A percentile compares a stretch with the other conserved stretches of the same genome.
phyloP scores from a whole-genome alignment of 345 rosid species.

The Trapa incisa region DNA sequence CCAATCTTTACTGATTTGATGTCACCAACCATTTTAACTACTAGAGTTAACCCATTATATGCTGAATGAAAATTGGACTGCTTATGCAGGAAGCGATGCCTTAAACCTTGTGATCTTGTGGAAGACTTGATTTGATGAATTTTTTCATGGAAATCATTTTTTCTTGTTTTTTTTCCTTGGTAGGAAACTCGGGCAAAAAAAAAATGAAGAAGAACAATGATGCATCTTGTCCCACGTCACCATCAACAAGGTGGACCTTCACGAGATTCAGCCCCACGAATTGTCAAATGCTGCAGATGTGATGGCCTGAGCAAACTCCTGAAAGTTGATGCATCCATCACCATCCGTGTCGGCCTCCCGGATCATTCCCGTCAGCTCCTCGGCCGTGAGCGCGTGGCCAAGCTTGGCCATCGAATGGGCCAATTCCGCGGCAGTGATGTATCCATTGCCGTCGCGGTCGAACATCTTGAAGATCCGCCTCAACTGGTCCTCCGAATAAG shows the following conservation, averaged over 20 bases:
- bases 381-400: conserved; percentile 63
- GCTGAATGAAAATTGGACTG: background rate
- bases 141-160: background rate
- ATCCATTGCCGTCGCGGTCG: conserved; percentile 66
- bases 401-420: conserved; percentile 82
- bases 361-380: conserved; percentile 81
- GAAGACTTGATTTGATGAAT: background rate
- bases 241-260: background rate
- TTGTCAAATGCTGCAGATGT: conserved; percentile 78
- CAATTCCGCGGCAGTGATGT: conserved; percentile 60
- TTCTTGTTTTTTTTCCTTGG: background rate
- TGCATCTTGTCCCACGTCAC: background rate
- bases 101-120: background rate
- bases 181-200: background rate
- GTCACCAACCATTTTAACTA: background rate
- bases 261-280: conserved; percentile 42
- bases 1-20: background rate
- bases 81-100: background rate
- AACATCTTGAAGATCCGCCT: conserved; percentile 50
- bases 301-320: conserved; percentile 69
- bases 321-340: conserved; percentile 67
- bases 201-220: background rate
- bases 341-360: conserved; percentile 81
- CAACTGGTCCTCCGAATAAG: conserved; percentile 63
- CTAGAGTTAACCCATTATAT: background rate